Evolutionary conservation across 345 rosid species (phyloP).

Genomic region (Eucalyptus sp.): DNA sequence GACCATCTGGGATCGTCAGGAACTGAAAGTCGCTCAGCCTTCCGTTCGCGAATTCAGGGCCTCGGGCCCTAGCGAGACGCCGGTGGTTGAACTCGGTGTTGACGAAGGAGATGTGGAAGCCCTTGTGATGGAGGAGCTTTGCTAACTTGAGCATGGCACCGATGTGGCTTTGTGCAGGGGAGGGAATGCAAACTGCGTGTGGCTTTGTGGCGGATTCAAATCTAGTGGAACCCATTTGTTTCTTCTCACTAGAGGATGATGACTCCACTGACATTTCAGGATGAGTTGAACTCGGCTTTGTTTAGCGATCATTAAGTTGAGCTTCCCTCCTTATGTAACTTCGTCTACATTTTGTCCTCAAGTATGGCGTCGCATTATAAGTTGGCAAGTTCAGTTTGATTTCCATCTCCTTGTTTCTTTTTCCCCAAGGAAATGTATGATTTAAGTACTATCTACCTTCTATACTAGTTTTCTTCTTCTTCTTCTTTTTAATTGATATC

Average conservation of each 20-base stretch:
- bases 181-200: conserved; percentile 1
- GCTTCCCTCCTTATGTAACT: not conserved
- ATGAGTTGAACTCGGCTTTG: too few relatives aligned
- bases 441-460: not conserved
- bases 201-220: not conserved
- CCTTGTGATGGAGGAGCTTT: conserved; percentile 2
- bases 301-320: not conserved
- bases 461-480: too few relatives aligned
- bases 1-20: not conserved
- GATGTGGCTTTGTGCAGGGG: conserved; percentile 3
- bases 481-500: not conserved
- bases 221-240: not conserved
- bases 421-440: too few relatives aligned
- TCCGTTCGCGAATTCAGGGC: not conserved
- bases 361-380: not conserved
- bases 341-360: not conserved
- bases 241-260: too few relatives aligned
- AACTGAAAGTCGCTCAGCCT: not conserved
- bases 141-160: conserved; percentile 2
- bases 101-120: conserved; percentile 8
- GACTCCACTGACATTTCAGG: too few relatives aligned
- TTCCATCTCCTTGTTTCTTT: not conserved
- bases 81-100: conserved; percentile 4
- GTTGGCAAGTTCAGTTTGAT: not conserved
- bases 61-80: not conserved